These are phyloP conservation scores for Talaromyces islandicus DNA, from an alignment of 2,329 filamentous ascomycete genomes.

Conservation along the genomic window DNA sequence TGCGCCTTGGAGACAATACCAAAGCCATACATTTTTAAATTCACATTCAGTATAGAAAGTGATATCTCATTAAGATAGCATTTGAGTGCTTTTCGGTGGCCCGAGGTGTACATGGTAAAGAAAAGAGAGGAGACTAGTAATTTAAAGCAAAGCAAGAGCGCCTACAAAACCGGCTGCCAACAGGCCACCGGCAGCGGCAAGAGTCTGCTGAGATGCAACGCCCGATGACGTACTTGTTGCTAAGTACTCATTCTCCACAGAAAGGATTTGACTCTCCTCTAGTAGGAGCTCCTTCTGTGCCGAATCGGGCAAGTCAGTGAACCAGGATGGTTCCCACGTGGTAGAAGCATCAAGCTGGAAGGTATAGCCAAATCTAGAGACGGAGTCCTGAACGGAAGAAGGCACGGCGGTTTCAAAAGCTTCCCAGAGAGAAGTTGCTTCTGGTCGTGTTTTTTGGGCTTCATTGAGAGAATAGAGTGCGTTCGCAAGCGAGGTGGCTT, in stretches of 20 bases:
- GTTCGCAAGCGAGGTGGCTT: conserved; percentile 4
- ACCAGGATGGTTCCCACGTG: conserved; percentile 5
- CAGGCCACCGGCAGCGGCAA: background rate
- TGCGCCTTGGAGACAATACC: background rate
- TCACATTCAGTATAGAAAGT: background rate
- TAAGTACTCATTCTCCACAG: background rate
- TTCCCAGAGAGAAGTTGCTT: background rate
- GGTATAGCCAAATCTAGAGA: background rate
- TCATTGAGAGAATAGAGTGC: background rate
- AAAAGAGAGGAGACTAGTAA: background rate
- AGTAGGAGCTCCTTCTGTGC: background rate
- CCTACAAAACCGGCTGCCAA: conserved; percentile 6
- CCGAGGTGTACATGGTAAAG: background rate
- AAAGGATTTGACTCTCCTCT: conserved; percentile 2
- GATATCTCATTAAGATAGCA: background rate
- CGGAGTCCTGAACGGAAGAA: background rate
- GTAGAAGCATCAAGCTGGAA: background rate
- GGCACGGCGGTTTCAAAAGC: background rate
- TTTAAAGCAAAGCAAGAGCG: conserved; percentile 1
- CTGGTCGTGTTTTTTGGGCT: background rate
- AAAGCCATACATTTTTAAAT: background rate
- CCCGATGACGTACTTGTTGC: background rate
- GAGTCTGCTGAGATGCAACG: conserved; percentile 2
- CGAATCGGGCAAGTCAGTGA: conserved; percentile 3
- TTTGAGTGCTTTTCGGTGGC: background rate